Evolutionary conservation across 23 red algal genomes (phyloP).

Genomic region (Gracilariopsis chorda): DNA sequence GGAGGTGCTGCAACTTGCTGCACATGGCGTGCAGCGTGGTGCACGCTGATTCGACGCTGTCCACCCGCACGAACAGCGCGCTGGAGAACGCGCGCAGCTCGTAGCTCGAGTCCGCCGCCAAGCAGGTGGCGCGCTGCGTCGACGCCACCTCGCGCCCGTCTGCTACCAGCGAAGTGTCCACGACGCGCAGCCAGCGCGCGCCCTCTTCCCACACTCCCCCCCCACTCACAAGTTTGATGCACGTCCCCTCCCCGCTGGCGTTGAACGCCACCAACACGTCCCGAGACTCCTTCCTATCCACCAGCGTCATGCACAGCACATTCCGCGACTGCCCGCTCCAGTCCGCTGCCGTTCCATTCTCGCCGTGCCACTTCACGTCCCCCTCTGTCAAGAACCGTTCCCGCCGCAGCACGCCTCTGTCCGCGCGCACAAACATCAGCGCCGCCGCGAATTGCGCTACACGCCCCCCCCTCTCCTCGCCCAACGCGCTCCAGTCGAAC

Average conservation of each 20-base stretch:
- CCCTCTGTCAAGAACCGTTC: constrained; percentile 42
- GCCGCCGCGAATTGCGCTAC: neutral
- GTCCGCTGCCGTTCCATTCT: constrained; percentile 24
- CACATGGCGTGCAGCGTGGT: too few relatives aligned
- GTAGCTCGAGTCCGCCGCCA: neutral
- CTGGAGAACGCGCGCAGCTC: neutral
- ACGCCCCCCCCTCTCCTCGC: neutral
- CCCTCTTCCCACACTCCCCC: neutral
- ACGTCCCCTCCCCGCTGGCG: neutral
- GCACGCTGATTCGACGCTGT: neutral
- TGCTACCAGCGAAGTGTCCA: neutral
- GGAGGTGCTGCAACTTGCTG: too few relatives aligned
- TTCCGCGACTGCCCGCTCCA: constrained; percentile 50
- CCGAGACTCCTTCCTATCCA: neutral
- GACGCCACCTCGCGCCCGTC: neutral
- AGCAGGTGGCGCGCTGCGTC: neutral
- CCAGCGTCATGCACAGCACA: neutral
- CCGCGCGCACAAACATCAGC: constrained; percentile 53
- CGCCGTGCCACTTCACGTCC: constrained; percentile 89
- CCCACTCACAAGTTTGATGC: too few relatives aligned
- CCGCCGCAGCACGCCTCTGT: constrained; percentile 25
- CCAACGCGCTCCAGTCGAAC: neutral
- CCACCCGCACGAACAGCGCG: neutral
- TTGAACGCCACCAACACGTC: neutral
- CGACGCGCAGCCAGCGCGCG: neutral